Base-by-base conservation (phyloP, 768 basidiomycete species). In the Naganishia vaughanmartiniae region DNA sequence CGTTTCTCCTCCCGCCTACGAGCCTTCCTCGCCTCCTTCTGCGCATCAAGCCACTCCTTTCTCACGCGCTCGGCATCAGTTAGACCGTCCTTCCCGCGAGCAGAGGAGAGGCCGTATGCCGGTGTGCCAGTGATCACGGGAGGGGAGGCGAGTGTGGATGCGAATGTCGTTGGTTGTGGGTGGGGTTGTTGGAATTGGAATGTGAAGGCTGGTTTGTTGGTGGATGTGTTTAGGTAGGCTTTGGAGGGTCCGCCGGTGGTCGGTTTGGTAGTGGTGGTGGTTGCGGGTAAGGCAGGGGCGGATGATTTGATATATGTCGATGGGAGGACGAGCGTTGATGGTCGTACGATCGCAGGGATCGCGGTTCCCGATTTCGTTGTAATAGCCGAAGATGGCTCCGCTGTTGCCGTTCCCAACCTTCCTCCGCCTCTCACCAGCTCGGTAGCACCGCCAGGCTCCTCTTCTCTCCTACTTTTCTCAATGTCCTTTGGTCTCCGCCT, bases 21-120 rank as follows among this genome's bases (percentile, higher is more conserved):
- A 0, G 87, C 85, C 82, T 89, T 91, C 84, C 91, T 92, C 57
- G 93, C 75, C 2, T 85, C 84, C 72, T 93, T 90, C 75, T 86
- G 89, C 76, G 93, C 90, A 39, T 84, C 84, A 0, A 92, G 90
- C 2, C 94, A 88, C 30, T 87, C 87, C 26, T 83, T 83, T 70
- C 85, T 87, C 9, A 87, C 86, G 67, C 86, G 85, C 80, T 93
- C 91, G 17, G 89, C 90, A 39, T 78, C 76, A 0, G 75, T 76
- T 53, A 77, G 36, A 2, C 70, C 74, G 45, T 70, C 58, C 51
- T 70, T 39, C 54, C 71, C 57, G 71, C 74, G 46, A 70, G 46
- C 33, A 19, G 48, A 51, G 34, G 65, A 66, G 12, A 66, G 65
- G 7, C 65, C 65, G 53, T 66, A 66, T 11, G 53, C 46, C 17